phyloP scores from a whole-genome alignment of 2,329 filamentous ascomycete species.

The Sclerotinia sclerotiorum region DNA sequence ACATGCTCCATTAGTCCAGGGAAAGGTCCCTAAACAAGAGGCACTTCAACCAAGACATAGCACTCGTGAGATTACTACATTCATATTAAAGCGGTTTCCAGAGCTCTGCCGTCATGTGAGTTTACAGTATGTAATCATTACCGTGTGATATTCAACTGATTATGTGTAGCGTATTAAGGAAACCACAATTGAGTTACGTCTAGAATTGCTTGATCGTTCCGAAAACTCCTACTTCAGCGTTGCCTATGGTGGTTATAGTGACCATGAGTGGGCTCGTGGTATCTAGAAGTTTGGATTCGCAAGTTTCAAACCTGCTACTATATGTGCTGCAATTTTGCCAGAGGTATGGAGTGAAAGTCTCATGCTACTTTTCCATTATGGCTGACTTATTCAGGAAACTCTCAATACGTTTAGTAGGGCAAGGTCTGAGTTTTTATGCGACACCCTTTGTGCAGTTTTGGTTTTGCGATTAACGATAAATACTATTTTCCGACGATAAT shows the following conservation, averaged over 20 bases:
- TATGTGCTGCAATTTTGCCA: neutral
- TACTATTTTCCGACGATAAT: constrained; percentile 15
- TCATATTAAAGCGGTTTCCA: constrained; percentile 16
- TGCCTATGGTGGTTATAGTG: constrained; percentile 20
- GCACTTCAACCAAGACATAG: constrained; percentile 5
- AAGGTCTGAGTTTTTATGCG: neutral
- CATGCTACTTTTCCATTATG: neutral
- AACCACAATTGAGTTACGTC: constrained; percentile 6
- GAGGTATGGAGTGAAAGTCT: neutral
- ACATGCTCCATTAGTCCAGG: constrained; percentile 20
- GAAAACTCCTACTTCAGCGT: constrained; percentile 22
- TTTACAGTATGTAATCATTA: neutral
- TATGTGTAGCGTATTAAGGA: constrained; percentile 18
- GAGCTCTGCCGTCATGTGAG: constrained; percentile 16
- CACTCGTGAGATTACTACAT: neutral
- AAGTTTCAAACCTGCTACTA: neutral
- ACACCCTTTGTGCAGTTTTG: constrained; percentile 8
- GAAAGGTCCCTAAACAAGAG: constrained; percentile 21
- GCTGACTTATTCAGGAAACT: neutral
- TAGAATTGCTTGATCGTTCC: constrained; percentile 19
- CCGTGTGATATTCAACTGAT: neutral
- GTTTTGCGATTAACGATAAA: neutral
- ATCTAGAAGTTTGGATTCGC: neutral
- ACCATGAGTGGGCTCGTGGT: constrained; percentile 21
- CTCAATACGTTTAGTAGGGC: neutral